These are phyloP conservation scores for Aspergillus neotritici DNA, from an alignment of 2,329 filamentous ascomycete species.

Conservation along the genomic window DNA sequence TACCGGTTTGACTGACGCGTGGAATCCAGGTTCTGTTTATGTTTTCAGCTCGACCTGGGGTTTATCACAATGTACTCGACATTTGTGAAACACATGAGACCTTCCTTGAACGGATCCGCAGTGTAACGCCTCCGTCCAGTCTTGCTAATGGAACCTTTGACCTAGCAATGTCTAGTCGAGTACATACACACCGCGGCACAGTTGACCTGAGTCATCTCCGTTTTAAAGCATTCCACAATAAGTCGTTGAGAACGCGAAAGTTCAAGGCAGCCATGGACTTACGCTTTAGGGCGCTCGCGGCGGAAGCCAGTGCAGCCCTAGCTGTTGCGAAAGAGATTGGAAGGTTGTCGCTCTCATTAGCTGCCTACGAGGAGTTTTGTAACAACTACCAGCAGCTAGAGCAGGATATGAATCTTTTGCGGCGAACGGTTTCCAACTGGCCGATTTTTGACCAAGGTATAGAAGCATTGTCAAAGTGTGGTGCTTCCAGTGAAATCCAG, in stretches of 20 bases:
- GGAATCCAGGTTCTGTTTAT: slow-evolving; percentile 62
- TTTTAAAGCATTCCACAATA: slow-evolving; percentile 23
- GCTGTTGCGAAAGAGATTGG: slow-evolving; percentile 52
- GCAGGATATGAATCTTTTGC: slow-evolving; percentile 65
- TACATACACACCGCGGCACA: slow-evolving; percentile 45
- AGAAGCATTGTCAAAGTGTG: slow-evolving; percentile 70
- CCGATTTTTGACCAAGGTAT: slow-evolving; percentile 76
- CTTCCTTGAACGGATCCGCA: slow-evolving; percentile 68
- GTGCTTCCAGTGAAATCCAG: slow-evolving; percentile 63
- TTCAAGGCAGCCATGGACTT: slow-evolving; percentile 25
- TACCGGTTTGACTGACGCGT: slow-evolving; percentile 27
- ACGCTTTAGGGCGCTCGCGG: slow-evolving; percentile 36
- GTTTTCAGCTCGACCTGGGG: slow-evolving; percentile 65
- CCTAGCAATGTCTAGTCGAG: slow-evolving; percentile 21
- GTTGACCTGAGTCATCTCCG: slow-evolving; percentile 39
- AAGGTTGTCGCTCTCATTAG: slow-evolving; percentile 65
- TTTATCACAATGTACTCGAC: slow-evolving; percentile 71
- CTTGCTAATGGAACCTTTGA: slow-evolving; percentile 15
- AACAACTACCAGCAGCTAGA: slow-evolving; percentile 83
- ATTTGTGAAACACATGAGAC: slow-evolving; percentile 80
- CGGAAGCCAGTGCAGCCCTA: slow-evolving; percentile 50
- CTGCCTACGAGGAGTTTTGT: slow-evolving; percentile 85
- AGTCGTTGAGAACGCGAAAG: slow-evolving; percentile 25
- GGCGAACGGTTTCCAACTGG: slow-evolving; percentile 67
- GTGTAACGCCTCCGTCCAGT: slow-evolving; percentile 59